Evolutionary conservation across 2,329 filamentous ascomycete species (phyloP), one percentile per base, ranked within the genome.

Genomic region (Microdochium bolleyi): DNA sequence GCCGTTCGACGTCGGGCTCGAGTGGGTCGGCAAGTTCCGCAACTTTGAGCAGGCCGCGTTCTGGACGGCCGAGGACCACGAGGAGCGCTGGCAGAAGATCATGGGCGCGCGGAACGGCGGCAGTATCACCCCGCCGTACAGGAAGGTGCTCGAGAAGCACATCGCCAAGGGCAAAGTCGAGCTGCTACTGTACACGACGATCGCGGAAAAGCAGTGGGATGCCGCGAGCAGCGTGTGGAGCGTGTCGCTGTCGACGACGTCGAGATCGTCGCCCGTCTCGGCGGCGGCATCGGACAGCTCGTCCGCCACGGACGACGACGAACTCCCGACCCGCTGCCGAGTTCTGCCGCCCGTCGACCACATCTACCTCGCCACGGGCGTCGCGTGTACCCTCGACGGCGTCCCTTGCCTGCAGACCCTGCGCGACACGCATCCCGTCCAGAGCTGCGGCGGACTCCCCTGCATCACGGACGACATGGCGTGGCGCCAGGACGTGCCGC

Each of bases 21-120:
- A 80, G 49, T 94, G 89, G 89, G 87, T 92, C 67, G 87, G 85
- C 10, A 92, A 92, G 64, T 92, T 88, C 66, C 83, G 85, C 53
- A 92, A 92, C 64, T 79, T 83, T 52, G 83, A 88, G 58, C 87
- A 92, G 63, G 84, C 88, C 1, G 77, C 78, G 0, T 94, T 92
- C 66, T 92, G 87, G 85, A 82, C 80, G 7, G 86, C 87, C 3
- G 87, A 91, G 59, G 81, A 79, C 5, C 84, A 89, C 55, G 77
- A 83, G 24, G 79, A 92, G 66, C 77, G 87, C 2, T 75, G 84
- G 27, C 75, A 83, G 34, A 86, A 88, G 67, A 77, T 88, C 56
- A 75, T 77, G 57, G 68, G 73, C 48, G 88, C 88, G 0, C 77
- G 87, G 7, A 83, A 85, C 16, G 89, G 89, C 2, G 88, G 88